Conservation (phyloP, 75 land plant genomes). For the Sequoiadendron giganteum region DNA sequence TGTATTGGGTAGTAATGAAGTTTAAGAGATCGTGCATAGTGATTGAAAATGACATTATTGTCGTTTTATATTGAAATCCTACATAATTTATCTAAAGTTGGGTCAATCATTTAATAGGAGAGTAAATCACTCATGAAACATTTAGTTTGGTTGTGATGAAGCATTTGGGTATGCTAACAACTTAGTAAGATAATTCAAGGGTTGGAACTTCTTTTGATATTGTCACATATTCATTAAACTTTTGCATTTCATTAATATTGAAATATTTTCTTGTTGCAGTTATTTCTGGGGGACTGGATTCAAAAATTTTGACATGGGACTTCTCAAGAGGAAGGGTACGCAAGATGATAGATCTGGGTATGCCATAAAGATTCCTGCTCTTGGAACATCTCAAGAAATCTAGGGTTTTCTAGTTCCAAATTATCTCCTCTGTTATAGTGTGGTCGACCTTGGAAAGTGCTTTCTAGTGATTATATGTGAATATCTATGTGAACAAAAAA, state of each 20-base stretch:
- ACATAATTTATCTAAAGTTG: neutral
- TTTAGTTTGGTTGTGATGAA: neutral
- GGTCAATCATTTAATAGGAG: neutral
- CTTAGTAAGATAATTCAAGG: neutral
- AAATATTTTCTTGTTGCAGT: constrained; percentile 34
- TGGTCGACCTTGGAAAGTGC: neutral
- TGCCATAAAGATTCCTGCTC: neutral
- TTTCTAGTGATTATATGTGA: neutral
- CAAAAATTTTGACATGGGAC: constrained; percentile 79
- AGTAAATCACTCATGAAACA: neutral
- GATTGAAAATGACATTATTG: neutral
- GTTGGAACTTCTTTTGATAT: neutral
- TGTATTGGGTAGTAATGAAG: neutral
- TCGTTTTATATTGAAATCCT: neutral
- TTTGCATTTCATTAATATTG: neutral
- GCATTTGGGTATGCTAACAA: neutral
- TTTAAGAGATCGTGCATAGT: neutral
- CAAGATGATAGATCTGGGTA: constrained; percentile 63
- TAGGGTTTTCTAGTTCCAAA: neutral
- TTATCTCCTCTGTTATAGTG: neutral
- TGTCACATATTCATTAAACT: neutral
- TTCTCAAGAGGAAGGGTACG: constrained; percentile 70
- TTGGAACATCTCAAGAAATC: neutral
- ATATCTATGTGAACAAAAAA: neutral
- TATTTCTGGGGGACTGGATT: constrained; percentile 84